Conservation (phyloP, 805 yeast species). For the Metschnikowia cerradonensis region DNA sequence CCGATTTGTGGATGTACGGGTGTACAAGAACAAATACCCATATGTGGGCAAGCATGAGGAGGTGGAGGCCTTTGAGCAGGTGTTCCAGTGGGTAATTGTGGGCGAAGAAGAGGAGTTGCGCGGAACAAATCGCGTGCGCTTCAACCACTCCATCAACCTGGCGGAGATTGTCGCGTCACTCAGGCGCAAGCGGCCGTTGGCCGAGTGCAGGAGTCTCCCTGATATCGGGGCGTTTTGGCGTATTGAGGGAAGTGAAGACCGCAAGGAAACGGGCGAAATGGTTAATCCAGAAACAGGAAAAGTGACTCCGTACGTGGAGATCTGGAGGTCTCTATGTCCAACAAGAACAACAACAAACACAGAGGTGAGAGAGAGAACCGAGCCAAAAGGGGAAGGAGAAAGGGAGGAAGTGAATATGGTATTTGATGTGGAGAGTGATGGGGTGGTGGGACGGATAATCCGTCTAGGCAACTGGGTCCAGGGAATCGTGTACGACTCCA, state of each 20-base stretch:
- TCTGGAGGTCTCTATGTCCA: slow-evolving; percentile 51
- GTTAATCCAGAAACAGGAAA: slow-evolving; percentile 39
- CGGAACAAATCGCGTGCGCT: slow-evolving; percentile 34
- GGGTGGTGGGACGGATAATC: slow-evolving; percentile 43
- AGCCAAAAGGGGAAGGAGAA: not conserved
- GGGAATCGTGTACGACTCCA: slow-evolving; percentile 38
- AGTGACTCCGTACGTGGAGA: slow-evolving; percentile 46
- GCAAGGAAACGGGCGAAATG: slow-evolving; percentile 52
- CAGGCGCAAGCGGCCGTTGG: slow-evolving; percentile 28
- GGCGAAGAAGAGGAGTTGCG: slow-evolving; percentile 43
- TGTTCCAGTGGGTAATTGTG: slow-evolving; percentile 56
- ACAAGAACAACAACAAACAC: slow-evolving; percentile 23
- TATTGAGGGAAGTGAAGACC: slow-evolving; percentile 33
- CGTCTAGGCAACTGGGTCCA: slow-evolving; percentile 50
- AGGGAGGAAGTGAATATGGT: slow-evolving; percentile 19
- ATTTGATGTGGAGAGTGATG: slow-evolving; percentile 12
- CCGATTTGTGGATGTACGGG: slow-evolving; percentile 47
- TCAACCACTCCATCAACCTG: slow-evolving; percentile 43
- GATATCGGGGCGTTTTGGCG: slow-evolving; percentile 47
- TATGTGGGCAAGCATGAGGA: slow-evolving; percentile 6
- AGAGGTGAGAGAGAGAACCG: slow-evolving; percentile 24
- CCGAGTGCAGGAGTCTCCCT: slow-evolving; percentile 25
- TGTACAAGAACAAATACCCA: slow-evolving; percentile 17
- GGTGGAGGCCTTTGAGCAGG: slow-evolving; percentile 19
- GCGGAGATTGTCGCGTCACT: slow-evolving; percentile 28